Conservation (phyloP, 2,329 filamentous ascomycete genomes). For the Periconia macrospinosa region DNA sequence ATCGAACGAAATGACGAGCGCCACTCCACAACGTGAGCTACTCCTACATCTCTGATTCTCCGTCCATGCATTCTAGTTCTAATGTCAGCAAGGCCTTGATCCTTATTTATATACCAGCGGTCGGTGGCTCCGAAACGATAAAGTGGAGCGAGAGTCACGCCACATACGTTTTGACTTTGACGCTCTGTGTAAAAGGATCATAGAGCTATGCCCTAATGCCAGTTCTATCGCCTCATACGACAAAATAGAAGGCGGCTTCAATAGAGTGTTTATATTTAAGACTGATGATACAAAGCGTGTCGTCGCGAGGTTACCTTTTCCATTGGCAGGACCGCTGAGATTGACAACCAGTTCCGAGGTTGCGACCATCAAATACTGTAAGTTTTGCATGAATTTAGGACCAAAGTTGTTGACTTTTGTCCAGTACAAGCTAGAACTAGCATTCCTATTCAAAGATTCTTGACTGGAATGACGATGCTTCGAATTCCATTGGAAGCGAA, state of each 20-base stretch:
- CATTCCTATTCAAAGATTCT: constrained; percentile 47
- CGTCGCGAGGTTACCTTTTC: constrained; percentile 48
- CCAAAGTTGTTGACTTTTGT: neutral
- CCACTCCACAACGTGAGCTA: too few species aligned
- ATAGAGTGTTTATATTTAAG: constrained; percentile 48
- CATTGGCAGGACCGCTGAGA: constrained; percentile 39
- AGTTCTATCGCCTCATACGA: constrained; percentile 36
- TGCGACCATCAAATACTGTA: constrained; percentile 49
- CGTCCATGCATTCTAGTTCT: constrained; percentile 7
- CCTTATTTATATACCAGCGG: constrained; percentile 30
- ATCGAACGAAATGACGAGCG: too few species aligned
- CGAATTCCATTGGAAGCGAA: constrained; percentile 38
- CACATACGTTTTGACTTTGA: constrained; percentile 46
- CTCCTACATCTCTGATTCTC: too few species aligned
- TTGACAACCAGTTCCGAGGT: constrained; percentile 49
- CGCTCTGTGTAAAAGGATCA: constrained; percentile 40
- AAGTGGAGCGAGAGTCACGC: constrained; percentile 39
- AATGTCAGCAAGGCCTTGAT: constrained; percentile 12
- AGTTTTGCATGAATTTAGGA: constrained; percentile 15
- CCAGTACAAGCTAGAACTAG: constrained; percentile 43
- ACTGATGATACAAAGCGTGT: constrained; percentile 42
- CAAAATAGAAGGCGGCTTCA: constrained; percentile 51
- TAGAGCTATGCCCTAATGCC: constrained; percentile 43
- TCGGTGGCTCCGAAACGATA: constrained; percentile 42
- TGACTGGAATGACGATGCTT: constrained; percentile 45